Conservation (phyloP, 164 flowering plant species). For the Tetracentron sinense region DNA sequence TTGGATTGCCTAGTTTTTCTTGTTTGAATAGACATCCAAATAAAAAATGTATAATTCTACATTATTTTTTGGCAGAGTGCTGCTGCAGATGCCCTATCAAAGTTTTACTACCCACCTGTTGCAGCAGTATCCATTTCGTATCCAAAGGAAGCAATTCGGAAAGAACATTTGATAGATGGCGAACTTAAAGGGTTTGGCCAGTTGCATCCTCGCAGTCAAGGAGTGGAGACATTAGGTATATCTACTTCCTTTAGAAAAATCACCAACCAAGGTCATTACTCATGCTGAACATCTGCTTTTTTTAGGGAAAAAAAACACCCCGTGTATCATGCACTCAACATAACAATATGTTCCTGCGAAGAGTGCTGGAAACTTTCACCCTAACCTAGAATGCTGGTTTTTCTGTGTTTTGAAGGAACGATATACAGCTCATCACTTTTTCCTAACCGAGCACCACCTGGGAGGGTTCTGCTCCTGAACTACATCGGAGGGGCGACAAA, state of each 20-base stretch:
- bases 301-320: too few species aligned
- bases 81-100: constrained; percentile 82
- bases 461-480: constrained; percentile 79
- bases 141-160: constrained; percentile 73
- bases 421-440: constrained; percentile 95
- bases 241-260: not conserved
- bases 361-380: not conserved
- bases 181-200: constrained; percentile 96
- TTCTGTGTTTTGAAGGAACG: constrained; percentile 55
- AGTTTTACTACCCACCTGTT: constrained; percentile 90
- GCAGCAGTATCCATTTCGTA: constrained; percentile 90
- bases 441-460: constrained; percentile 90
- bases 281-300: not conserved
- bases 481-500: constrained; percentile 96
- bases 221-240: constrained; percentile 88
- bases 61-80: constrained; percentile 41
- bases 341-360: not conserved
- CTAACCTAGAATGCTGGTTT: not conserved
- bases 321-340: too few species aligned
- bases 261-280: not conserved
- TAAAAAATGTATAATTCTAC: not conserved
- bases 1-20: not conserved
- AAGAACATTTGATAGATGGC: constrained; percentile 79
- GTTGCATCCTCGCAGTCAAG: constrained; percentile 96
- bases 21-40: not conserved